Conservation (phyloP, 495 filamentous ascomycete genomes). For the Neurospora intermedia region DNA sequence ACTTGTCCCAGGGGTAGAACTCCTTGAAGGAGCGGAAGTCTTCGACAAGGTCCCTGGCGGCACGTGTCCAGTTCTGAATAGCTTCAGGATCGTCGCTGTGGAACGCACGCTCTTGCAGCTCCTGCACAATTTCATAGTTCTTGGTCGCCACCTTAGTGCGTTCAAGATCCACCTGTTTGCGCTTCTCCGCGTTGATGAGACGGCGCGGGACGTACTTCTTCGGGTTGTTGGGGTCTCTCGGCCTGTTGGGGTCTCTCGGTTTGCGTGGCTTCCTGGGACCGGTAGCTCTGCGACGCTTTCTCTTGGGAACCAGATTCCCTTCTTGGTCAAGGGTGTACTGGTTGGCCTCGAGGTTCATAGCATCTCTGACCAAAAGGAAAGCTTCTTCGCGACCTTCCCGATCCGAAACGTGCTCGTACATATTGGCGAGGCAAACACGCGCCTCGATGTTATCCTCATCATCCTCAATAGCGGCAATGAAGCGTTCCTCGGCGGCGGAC, state of each 20-base stretch:
- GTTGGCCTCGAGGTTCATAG: conserved; percentile 45
- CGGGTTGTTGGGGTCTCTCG: conserved; percentile 10
- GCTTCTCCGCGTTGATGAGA: conserved; percentile 24
- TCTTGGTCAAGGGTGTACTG: conserved; percentile 23
- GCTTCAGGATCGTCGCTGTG: conserved; percentile 40
- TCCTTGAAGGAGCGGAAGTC: conserved; percentile 67
- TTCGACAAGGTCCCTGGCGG: conserved; percentile 61
- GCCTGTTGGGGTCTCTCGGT: conserved; percentile 8
- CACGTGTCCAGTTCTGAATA: conserved; percentile 58
- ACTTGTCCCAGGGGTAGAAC: conserved; percentile 69
- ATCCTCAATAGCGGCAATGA: conserved; percentile 55
- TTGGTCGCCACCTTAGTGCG: conserved; percentile 43
- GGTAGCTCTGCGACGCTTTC: conserved; percentile 6
- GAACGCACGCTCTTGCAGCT: conserved; percentile 39
- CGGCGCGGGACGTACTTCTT: conserved; percentile 27
- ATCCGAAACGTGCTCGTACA: conserved; percentile 63
- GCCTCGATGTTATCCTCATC: conserved; percentile 56
- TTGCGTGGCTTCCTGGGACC: conserved; percentile 12
- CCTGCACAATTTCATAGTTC: conserved; percentile 45
- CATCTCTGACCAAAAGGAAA: conserved; percentile 60
- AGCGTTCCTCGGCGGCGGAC: conserved; percentile 63
- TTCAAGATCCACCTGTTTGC: conserved; percentile 28
- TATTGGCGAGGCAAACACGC: conserved; percentile 62
- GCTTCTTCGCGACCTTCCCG: conserved; percentile 50
- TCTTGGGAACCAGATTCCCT: conserved; percentile 1